Evolutionary conservation across 306 rosid species (phyloP), one percentile per base, ranked within the genome.

Genomic region (Canavalia gladiata): DNA sequence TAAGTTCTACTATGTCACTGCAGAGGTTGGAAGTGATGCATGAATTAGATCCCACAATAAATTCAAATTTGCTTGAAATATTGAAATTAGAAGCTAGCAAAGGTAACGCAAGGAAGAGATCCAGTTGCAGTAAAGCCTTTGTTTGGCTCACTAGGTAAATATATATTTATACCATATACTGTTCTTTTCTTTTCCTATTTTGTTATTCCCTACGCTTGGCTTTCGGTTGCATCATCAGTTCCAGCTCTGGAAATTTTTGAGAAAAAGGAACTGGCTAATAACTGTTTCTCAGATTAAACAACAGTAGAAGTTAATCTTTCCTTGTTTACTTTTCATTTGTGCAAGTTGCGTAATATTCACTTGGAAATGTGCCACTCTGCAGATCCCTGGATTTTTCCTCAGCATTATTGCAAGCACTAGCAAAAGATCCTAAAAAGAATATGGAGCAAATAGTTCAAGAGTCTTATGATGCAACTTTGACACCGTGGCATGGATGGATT

Each of bases 401-500:
- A 82, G 86, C 88, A 8, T 83, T 95, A 78, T 73, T 95, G 75
- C 83, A 86, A 72, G 52, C 76, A 55, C 68, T 91, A 68, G 69
- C 84, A 68, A 89, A 57, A 50, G 94, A 90, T 60, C 84, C 91
- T 4, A 88, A 74, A 68, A 78, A 64, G 89, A 89, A 62, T 67
- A 87, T 93, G 94, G 90, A 90, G 77, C 78, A 88, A 87, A 90
- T 89, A 6, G 97, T 95, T 62, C 93, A 89, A 83, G 99, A 90
- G 73, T 82, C 94, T 46, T 95, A 95, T 55, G 83, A 55, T 82
- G 79, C 85, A 79, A 88, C 97, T 68, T 77, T 96, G 78, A 81
- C 88, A 85, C 94, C 94, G 46, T 93, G 97, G 97, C 99, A 96
- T 82, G 92, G 94, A 81, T 96, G 99, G 99, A 93, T 96, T 82